Conservation (phyloP, 768 basidiomycete genomes). For the Mycena alexandri region DNA sequence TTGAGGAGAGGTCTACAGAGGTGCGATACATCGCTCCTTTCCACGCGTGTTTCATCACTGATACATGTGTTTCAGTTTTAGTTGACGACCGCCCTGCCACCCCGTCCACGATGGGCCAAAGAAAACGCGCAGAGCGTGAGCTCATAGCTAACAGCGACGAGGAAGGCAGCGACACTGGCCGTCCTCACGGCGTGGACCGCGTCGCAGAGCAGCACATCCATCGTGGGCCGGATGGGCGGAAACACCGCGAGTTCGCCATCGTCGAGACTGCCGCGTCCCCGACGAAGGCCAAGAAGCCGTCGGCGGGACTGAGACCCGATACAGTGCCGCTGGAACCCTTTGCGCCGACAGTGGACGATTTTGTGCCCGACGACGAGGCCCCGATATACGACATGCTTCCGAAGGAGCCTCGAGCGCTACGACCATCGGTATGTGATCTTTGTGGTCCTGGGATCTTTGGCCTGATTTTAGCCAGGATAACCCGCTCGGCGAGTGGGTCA, state of each 20-base stretch:
- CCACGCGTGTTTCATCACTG: too few species aligned
- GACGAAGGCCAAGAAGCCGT: not conserved
- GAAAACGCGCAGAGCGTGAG: too few species aligned
- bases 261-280: not conserved
- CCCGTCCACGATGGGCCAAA: too few species aligned
- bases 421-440: not conserved
- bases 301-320: not conserved
- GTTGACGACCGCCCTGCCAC: too few species aligned
- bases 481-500: conserved; percentile 1
- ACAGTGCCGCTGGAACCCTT: too few species aligned
- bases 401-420: not conserved
- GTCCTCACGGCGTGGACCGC: not conserved
- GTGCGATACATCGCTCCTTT: too few species aligned
- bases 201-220: not conserved
- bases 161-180: not conserved
- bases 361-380: not conserved
- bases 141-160: not conserved
- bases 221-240: not conserved
- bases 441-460: too few species aligned
- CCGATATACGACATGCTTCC: conserved; percentile 1
- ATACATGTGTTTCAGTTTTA: too few species aligned
- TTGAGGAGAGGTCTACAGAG: too few species aligned
- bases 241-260: not conserved
- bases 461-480: not conserved
- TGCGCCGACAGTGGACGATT: not conserved